These are phyloP conservation scores for Xylariomycetidae sp. DNA, from an alignment of 2,329 filamentous ascomycete genomes.

Conservation along the genomic window DNA sequence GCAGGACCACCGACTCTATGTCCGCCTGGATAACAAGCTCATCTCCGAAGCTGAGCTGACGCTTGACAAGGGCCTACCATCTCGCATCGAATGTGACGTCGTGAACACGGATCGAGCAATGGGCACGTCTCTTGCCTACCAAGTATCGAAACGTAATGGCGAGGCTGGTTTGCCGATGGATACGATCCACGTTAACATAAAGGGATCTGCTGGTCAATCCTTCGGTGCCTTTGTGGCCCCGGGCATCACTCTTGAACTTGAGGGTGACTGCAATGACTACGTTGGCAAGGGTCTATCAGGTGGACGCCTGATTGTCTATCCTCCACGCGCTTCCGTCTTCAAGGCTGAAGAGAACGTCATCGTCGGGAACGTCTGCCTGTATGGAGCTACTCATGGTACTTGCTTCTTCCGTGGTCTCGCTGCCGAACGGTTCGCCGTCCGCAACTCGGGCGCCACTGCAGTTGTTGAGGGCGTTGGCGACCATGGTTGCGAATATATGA, in stretches of 20 bases:
- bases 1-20: constrained; percentile 91
- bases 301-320: constrained; percentile 88
- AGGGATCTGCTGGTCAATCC: constrained; percentile 92
- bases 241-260: constrained; percentile 88
- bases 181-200: constrained; percentile 93
- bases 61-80: constrained; percentile 88
- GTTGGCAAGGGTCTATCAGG: constrained; percentile 94
- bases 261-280: constrained; percentile 95
- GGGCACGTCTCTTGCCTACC: constrained; percentile 91
- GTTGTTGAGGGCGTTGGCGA: constrained; percentile 95
- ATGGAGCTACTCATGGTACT: constrained; percentile 83
- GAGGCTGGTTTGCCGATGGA: constrained; percentile 85
- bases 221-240: constrained; percentile 92
- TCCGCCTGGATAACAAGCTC: constrained; percentile 92
- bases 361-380: constrained; percentile 90
- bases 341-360: constrained; percentile 95
- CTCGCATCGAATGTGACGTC: constrained; percentile 89
- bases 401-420: constrained; percentile 97
- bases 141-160: constrained; percentile 88
- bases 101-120: constrained; percentile 94
- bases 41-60: constrained; percentile 93
- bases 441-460: constrained; percentile 93
- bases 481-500: constrained; percentile 99
- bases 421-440: constrained; percentile 91
- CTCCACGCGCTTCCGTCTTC: constrained; percentile 82